These are phyloP conservation scores for Nelumbo lutea DNA, from an alignment of 164 flowering plant species.

Conservation along the genomic window DNA sequence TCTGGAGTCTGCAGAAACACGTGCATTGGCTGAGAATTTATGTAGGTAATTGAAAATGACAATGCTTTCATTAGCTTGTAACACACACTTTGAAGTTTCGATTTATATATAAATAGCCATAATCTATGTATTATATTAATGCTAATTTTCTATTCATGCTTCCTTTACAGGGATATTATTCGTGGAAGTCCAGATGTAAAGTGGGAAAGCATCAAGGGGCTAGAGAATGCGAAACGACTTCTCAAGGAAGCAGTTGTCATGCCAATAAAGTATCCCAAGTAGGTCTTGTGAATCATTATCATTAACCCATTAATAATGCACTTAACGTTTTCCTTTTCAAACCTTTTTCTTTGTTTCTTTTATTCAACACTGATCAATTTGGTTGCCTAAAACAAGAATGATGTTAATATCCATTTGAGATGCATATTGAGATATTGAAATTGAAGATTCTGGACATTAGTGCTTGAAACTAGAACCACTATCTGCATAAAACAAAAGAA, in stretches of 20 bases:
- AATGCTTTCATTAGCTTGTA: background rate
- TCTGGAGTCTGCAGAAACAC: conserved; percentile 87
- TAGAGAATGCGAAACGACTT: conserved; percentile 85
- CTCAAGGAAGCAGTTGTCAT: conserved; percentile 99
- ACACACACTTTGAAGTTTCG: background rate
- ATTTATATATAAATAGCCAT: background rate
- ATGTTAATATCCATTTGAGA: too few relatives aligned
- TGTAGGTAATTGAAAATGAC: conserved; percentile 48
- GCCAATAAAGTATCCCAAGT: conserved; percentile 99
- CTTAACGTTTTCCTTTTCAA: too few relatives aligned
- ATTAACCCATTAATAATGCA: background rate
- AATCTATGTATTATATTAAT: background rate
- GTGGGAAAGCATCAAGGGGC: conserved; percentile 96
- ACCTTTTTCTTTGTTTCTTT: too few relatives aligned
- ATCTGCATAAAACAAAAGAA: too few relatives aligned
- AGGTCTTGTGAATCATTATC: conserved; percentile 20
- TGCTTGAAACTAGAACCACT: too few relatives aligned
- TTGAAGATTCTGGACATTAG: too few relatives aligned
- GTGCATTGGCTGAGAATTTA: conserved; percentile 80
- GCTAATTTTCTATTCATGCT: background rate
- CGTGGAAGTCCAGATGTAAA: conserved; percentile 95
- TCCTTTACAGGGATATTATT: conserved; percentile 70
- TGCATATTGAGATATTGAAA: too few relatives aligned
- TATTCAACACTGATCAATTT: background rate
- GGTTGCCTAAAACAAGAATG: too few relatives aligned